phyloP scores from a whole-genome alignment of 1,284 basidiomycete genomes.

The Neolentinus lepideus region DNA sequence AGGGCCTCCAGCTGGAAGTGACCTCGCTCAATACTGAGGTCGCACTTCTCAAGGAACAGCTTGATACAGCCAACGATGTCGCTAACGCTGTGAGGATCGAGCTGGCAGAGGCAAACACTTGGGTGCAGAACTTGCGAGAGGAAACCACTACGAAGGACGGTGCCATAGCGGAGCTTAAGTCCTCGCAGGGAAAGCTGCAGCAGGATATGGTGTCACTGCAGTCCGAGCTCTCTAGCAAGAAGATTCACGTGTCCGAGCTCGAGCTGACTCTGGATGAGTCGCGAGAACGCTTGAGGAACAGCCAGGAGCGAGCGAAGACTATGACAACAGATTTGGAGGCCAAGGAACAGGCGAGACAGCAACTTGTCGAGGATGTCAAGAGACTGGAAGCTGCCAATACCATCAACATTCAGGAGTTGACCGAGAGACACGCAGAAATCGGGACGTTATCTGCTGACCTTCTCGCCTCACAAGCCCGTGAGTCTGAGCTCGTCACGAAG shows the following conservation, averaged over 20 bases:
- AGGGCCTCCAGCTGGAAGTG: background rate
- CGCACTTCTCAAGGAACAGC: background rate
- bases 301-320: background rate
- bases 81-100: background rate
- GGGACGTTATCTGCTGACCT: background rate
- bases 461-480: background rate
- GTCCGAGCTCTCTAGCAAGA: conserved; percentile 9
- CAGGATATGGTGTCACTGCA: conserved; percentile 8
- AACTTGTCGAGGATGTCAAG: background rate
- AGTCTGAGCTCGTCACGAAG: conserved; percentile 4
- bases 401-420: background rate
- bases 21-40: background rate
- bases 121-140: conserved; percentile 7
- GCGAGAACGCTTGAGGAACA: conserved; percentile 10
- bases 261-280: conserved; percentile 12
- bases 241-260: conserved; percentile 12
- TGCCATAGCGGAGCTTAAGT: conserved; percentile 7
- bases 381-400: background rate
- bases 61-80: background rate
- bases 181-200: conserved; percentile 7
- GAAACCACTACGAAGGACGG: conserved; percentile 7
- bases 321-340: conserved; percentile 2
- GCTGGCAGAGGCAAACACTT: conserved; percentile 6
- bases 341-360: conserved; percentile 8
- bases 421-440: background rate